Conservation (phyloP, 768 basidiomycete species). For the Lactifluus subvellereus region DNA sequence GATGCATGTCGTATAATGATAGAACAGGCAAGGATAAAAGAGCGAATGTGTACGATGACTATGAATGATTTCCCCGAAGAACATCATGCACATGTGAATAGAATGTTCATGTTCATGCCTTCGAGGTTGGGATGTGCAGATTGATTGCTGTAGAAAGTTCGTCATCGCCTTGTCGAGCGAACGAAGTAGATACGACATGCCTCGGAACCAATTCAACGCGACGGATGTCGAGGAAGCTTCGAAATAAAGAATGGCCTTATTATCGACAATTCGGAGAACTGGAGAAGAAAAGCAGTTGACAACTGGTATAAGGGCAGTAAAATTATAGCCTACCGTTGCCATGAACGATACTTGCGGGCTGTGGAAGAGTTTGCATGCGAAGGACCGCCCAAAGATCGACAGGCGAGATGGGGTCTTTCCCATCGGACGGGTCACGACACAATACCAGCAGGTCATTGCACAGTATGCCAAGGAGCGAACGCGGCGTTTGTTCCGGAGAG, state of each 20-base stretch:
- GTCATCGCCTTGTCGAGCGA: conserved; percentile 4
- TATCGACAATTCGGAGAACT: conserved; percentile 86
- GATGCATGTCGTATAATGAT: conserved; percentile 26
- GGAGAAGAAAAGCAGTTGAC: conserved; percentile 4
- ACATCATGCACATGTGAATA: conserved; percentile 23
- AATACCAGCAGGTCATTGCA: conserved; percentile 93
- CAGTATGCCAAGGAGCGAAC: conserved; percentile 72
- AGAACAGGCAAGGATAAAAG: conserved; percentile 9
- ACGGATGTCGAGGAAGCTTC: conserved; percentile 80
- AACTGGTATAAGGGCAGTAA: conserved; percentile 3
- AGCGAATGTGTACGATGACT: conserved; percentile 15
- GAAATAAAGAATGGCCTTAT: conserved; percentile 88
- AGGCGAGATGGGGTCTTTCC: conserved; percentile 60
- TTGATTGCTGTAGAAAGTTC: conserved; percentile 60
- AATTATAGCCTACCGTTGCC: conserved; percentile 56
- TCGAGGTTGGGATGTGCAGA: conserved; percentile 79
- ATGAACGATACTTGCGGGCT: conserved; percentile 86
- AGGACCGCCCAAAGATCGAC: conserved; percentile 98
- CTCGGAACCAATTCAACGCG: conserved; percentile 87
- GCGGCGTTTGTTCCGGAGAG: conserved; percentile 77
- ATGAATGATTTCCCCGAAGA: conserved; percentile 15
- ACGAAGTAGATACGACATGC: conserved; percentile 35
- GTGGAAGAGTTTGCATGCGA: conserved; percentile 88
- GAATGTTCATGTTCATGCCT: conserved; percentile 44
- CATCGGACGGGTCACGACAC: conserved; percentile 80